These are phyloP conservation scores for Saccharomycopsis sp. DNA, from an alignment of 805 yeast species.

Conservation along the genomic window DNA sequence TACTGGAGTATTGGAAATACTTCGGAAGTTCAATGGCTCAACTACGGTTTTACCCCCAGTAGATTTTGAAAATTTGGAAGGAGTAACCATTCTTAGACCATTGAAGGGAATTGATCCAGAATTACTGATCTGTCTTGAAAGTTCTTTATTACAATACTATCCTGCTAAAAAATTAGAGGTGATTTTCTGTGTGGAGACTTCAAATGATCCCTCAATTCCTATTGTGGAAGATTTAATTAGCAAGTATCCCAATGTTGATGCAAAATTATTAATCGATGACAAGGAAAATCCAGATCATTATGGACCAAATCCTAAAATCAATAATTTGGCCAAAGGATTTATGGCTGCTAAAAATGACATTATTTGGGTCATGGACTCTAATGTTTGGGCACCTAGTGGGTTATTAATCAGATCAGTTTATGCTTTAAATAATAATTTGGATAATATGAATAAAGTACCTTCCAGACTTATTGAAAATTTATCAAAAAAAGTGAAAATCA, in stretches of 20 bases:
- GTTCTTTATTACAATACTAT: slow-evolving; percentile 59
- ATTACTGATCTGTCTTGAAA: slow-evolving; percentile 52
- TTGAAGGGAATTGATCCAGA: slow-evolving; percentile 78
- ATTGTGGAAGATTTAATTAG: slow-evolving; percentile 39
- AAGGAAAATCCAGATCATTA: slow-evolving; percentile 31
- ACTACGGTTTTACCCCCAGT: slow-evolving; percentile 18
- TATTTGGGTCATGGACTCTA: slow-evolving; percentile 79
- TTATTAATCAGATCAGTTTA: slow-evolving; percentile 55
- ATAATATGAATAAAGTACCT: slow-evolving; percentile 36
- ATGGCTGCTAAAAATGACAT: slow-evolving; percentile 56
- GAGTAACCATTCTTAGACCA: slow-evolving; percentile 75
- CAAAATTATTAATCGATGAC: slow-evolving; percentile 46
- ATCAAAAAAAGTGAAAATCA: slow-evolving; percentile 41
- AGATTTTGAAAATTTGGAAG: slow-evolving; percentile 34
- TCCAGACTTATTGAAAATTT: slow-evolving; percentile 19
- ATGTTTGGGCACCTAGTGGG: slow-evolving; percentile 66
- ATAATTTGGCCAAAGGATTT: slow-evolving; percentile 78
- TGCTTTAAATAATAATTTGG: slow-evolving; percentile 37
- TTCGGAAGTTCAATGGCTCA: slow-evolving; percentile 23
- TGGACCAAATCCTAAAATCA: slow-evolving; percentile 87
- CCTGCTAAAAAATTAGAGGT: slow-evolving; percentile 53
- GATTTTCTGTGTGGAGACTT: slow-evolving; percentile 63
- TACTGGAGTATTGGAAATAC: slow-evolving; percentile 31
- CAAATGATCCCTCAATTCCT: slow-evolving; percentile 53
- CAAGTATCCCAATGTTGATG: slow-evolving; percentile 46